Base-by-base conservation (phyloP, 495 filamentous ascomycete genomes). In the Neurospora sp. region DNA sequence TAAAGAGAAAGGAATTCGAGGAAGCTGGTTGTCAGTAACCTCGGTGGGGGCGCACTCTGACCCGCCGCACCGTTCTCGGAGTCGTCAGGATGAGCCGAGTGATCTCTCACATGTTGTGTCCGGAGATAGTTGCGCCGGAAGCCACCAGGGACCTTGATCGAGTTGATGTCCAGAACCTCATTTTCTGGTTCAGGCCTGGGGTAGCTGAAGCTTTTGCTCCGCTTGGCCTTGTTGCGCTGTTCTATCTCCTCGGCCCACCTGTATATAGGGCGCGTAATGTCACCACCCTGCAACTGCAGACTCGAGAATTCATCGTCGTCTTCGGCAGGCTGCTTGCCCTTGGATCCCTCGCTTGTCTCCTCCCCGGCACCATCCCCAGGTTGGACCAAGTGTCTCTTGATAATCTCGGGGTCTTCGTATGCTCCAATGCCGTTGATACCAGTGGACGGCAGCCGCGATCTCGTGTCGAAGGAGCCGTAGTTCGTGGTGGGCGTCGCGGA, bases 1-100 rank as follows among this genome's bases (percentile, higher is more conserved):
- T 97, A 98, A 18, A 99, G 85, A 9, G 92, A 94, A 70, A 99
- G 81, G 76, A 98, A 99, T 79, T 99, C 96, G 62, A 98, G 89
- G 77, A 99, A 99, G 82, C 91, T 98, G 75, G 82, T 93, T 14
- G 96, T 96, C 62, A 97, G 89, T 18, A 97, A 83, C 70, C 88
- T 90, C 44, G 89, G 89, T 35, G 85, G 86, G 10, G 75, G 70
- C 37, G 81, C 82, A 70, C 78, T 78, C 12, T 81, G 72, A 42
- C 82, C 80, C 35, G 80, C 80, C 35, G 80, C 79, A 74, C 81
- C 80, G 73, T 82, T 72, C 71, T 82, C 87, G 39, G 87, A 80
- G 5, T 81, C 79, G 74, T 87, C 85, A 38, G 83, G 77, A 71
- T 83, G 74, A 16, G 81, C 80, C 16, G 81, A 80, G 3, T 89